Base-by-base conservation (phyloP, 2,329 filamentous ascomycete genomes). In the Lachnellula hyalina region DNA sequence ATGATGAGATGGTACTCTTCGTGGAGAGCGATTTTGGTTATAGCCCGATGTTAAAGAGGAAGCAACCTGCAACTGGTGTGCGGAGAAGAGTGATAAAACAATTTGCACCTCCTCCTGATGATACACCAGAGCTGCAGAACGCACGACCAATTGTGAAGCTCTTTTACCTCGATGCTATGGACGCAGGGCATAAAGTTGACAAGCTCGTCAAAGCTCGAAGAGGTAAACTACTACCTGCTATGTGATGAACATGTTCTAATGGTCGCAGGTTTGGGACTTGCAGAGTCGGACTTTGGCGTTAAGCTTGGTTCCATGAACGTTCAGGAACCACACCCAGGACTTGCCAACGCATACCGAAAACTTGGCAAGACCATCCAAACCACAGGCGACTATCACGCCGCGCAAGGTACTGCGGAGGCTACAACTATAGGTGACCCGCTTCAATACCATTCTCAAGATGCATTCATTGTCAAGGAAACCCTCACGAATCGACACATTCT, bases 1-100 rank as follows among this genome's bases (percentile, higher is more conserved):
- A 99, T 69, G 93, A 97, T 59, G 94, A 99, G 74, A 93, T 97
- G 84, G 84, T 96, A 5, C 85, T 97, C 57, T 99, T 99, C 66
- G 91, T 99, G n/a, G 94, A 99, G 74, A 96, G 90, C 69, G 94
- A 99, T 71, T 97, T 96, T 71, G 94, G 94, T 41, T 99, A 99
- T 73, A 96, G 91, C 67, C 94, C 94, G 1, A 88, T 97, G 67
- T 86, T 96, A 47, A 87, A 93, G 71, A 90, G 91, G 80, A 96
- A 95, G 77, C 94, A 99, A 72, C 94, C 94, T 21, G 94, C 94
- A 8, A 99, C 94, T 1, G 94, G 94, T 44, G 90, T 99, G 64
- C 85, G 94, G 60, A 83, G 94, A 68, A 96, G 96, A 76, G 87
- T 97, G 58, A 78, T 99, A 70, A 99, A 99, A 78, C 94, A 99